These are phyloP conservation scores for Psilocybe sp. DNA, from an alignment of 768 basidiomycete species.

Conservation along the genomic window DNA sequence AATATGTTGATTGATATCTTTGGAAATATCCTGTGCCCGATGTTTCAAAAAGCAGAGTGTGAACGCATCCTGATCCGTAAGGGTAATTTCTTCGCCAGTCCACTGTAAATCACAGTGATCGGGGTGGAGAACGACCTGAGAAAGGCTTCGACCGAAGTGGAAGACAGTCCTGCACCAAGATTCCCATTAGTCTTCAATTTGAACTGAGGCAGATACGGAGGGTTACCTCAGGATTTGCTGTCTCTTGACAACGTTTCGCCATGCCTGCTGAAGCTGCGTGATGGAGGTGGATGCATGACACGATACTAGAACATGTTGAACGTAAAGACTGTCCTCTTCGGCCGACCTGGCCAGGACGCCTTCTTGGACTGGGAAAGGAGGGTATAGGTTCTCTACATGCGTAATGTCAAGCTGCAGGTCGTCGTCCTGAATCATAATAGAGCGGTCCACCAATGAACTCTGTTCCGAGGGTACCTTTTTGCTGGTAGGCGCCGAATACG, in stretches of 20 bases:
- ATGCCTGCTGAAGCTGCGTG: conserved; percentile 25
- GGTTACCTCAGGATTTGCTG: conserved; percentile 27
- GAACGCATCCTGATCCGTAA: conserved; percentile 8
- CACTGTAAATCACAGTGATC: conserved; percentile 12
- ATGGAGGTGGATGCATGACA: conserved; percentile 20
- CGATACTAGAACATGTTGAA: conserved; percentile 40
- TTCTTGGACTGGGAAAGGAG: conserved; percentile 45
- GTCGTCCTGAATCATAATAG: background rate
- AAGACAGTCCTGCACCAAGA: conserved; percentile 26
- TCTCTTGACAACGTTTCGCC: conserved; percentile 25
- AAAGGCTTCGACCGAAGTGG: conserved; percentile 22
- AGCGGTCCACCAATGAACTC: background rate
- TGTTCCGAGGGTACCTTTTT: background rate
- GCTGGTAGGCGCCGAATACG: conserved; percentile 3
- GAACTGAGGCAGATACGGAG: background rate
- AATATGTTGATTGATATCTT: conserved; percentile 24
- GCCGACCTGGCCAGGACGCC: conserved; percentile 42
- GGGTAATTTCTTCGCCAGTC: conserved; percentile 11
- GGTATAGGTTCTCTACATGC: conserved; percentile 28
- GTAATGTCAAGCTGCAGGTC: conserved; percentile 8
- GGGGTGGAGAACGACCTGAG: conserved; percentile 25
- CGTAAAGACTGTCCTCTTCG: conserved; percentile 34
- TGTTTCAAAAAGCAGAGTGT: conserved; percentile 17
- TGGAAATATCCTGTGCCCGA: conserved; percentile 15
- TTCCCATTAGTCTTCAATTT: conserved; percentile 1